Conservation (phyloP, 2,329 filamentous ascomycete genomes). For the Cercospora sp. region DNA sequence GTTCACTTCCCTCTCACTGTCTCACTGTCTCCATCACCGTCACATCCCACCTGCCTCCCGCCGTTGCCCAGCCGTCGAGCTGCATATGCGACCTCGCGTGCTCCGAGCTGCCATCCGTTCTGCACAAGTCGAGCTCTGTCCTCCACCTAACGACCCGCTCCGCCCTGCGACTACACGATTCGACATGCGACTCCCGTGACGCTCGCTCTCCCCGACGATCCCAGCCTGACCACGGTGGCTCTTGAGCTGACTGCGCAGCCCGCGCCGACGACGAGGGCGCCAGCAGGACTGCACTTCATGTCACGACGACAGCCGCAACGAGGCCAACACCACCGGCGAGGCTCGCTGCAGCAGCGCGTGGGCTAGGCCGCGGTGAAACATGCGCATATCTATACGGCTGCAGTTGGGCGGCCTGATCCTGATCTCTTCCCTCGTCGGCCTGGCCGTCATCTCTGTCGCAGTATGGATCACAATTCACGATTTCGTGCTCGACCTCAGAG, state of each 20-base stretch:
- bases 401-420: constrained; percentile 82
- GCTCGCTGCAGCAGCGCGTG: constrained; percentile 3
- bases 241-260: not conserved
- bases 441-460: constrained; percentile 77
- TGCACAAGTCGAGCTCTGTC: not conserved
- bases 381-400: constrained; percentile 85
- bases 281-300: constrained; percentile 9
- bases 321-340: constrained; percentile 4
- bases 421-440: constrained; percentile 68
- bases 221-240: not conserved
- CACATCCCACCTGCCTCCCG: not conserved
- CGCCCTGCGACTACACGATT: not conserved
- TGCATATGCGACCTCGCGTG: not conserved
- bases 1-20: not conserved
- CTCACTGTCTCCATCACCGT: not conserved
- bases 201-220: not conserved
- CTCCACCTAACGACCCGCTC: not conserved
- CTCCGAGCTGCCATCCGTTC: not conserved
- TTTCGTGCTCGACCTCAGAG: constrained; percentile 60
- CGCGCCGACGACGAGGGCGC: not conserved
- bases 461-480: constrained; percentile 63
- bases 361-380: constrained; percentile 39
- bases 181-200: not conserved
- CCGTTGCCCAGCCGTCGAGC: not conserved
- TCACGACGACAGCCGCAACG: constrained; percentile 2